Evolutionary conservation across 371 early-diverging fungal genomes (phyloP).

Genomic region (Mortierella sp.): DNA sequence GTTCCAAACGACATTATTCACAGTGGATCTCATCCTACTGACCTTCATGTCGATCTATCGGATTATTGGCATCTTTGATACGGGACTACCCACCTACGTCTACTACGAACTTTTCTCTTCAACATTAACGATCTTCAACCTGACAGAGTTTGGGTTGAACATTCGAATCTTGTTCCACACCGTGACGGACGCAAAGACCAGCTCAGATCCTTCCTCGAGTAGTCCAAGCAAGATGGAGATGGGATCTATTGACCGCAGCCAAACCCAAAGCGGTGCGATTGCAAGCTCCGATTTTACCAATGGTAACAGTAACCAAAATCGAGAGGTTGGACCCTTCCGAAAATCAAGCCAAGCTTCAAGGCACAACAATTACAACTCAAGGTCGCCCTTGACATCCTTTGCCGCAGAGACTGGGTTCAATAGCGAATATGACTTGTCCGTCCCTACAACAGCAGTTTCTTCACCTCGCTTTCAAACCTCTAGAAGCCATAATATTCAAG

Average conservation of each 20-base stretch:
- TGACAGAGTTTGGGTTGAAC: conserved; percentile 49
- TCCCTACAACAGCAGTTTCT: background rate
- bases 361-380: conserved; percentile 10
- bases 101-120: conserved; percentile 43
- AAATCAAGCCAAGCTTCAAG: background rate
- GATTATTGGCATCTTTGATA: conserved; percentile 31
- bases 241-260: conserved; percentile 1
- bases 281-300: background rate
- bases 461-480: background rate
- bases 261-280: background rate
- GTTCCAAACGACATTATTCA: conserved; percentile 41
- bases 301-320: background rate
- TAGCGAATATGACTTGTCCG: conserved; percentile 28
- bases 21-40: conserved; percentile 32
- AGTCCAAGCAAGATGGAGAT: conserved; percentile 35
- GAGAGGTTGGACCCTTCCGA: background rate
- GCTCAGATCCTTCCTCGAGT: background rate
- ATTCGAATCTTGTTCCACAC: conserved; percentile 37
- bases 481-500: background rate
- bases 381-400: conserved; percentile 35
- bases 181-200: conserved; percentile 16
- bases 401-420: conserved; percentile 24
- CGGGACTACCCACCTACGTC: conserved; percentile 33
- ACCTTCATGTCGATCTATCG: conserved; percentile 42
- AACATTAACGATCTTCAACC: conserved; percentile 43